Evolutionary conservation across 2,329 filamentous ascomycete species (phyloP).

Genomic region (Pyricularia sp.): DNA sequence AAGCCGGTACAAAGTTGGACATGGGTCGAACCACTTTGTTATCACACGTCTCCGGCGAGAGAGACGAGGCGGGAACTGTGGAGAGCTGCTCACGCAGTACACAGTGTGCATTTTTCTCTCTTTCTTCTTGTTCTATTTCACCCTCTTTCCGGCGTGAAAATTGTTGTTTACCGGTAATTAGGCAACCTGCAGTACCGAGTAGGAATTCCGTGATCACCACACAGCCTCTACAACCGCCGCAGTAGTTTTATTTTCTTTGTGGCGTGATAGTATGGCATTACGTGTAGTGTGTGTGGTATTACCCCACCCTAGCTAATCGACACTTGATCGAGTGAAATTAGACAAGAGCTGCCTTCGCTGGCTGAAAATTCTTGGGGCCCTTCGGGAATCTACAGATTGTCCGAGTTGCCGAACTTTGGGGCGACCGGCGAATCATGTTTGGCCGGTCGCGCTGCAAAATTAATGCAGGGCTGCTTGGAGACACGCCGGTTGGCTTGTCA

Average conservation of each 20-base stretch:
- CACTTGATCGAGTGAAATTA: background rate
- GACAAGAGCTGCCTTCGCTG: background rate
- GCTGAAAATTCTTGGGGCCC: background rate
- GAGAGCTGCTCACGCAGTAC: background rate
- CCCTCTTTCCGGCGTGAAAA: too few species aligned
- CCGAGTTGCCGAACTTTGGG: background rate
- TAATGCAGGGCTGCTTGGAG: background rate
- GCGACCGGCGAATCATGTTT: background rate
- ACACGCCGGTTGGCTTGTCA: background rate
- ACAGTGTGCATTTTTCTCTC: background rate
- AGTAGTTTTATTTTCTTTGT: background rate
- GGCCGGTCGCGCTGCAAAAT: background rate
- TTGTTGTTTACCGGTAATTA: background rate
- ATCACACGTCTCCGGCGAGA: background rate
- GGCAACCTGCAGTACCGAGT: background rate
- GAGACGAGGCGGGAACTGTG: background rate
- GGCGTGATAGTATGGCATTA: background rate
- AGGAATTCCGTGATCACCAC: background rate
- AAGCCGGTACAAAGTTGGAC: background rate
- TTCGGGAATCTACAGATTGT: background rate
- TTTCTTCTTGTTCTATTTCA: background rate
- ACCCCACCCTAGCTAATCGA: background rate
- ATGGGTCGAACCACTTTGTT: background rate
- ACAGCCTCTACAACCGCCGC: background rate
- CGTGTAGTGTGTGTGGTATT: background rate